Base-by-base conservation (phyloP, 2,329 filamentous ascomycete species). In the Sclerotinia sclerotiorum region DNA sequence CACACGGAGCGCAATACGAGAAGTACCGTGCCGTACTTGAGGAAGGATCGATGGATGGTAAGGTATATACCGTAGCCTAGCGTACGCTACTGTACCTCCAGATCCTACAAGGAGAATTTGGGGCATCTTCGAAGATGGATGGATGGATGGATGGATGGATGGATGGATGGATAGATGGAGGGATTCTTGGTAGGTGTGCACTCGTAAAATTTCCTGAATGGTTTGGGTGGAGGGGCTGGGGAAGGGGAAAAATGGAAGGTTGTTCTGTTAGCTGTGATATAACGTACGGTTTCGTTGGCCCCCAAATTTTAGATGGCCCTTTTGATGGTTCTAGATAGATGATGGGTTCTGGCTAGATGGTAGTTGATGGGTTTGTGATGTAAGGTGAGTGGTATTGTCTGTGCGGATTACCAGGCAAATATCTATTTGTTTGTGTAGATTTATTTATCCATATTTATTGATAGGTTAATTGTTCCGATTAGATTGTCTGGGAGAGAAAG, bases 141-240 rank as follows among this genome's bases (percentile, higher is more conserved):
- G 35, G 7, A 29, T 3, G 5, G 35, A 35, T 35, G 7, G 35
- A 35, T 35, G 29, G 35, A 35, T 35, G 35, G 35, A 35, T 35
- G 35, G 7, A 29, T 3, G 5, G 35, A 35, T 35, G 7, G 35
- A 35, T 35, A 8, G 7, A 29, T 3, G 5, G 42, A 35, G 19
- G 21, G 5, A 62, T 17, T 15, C 29, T 62, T 6, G 21, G 19
- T 7, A 6, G 29, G 27, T 13, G n/a, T n/a, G 4, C 8, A n/a
- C 8, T 63, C 29, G 60, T 51, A 63, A 27, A n/a, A 27, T 39
- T 51, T 51, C 60, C 46, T 51, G 51, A 63, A 39, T 11, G 8
- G 35, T 35, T 51, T 15, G 19, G 48, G n/a, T 10, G n/a, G 29
- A 19, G 21, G 35, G 46, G 32, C 46, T 62, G 60, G 35, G 35